Evolutionary conservation across 2,329 filamentous ascomycete genomes (phyloP).

Genomic region (Colletotrichum sojae): DNA sequence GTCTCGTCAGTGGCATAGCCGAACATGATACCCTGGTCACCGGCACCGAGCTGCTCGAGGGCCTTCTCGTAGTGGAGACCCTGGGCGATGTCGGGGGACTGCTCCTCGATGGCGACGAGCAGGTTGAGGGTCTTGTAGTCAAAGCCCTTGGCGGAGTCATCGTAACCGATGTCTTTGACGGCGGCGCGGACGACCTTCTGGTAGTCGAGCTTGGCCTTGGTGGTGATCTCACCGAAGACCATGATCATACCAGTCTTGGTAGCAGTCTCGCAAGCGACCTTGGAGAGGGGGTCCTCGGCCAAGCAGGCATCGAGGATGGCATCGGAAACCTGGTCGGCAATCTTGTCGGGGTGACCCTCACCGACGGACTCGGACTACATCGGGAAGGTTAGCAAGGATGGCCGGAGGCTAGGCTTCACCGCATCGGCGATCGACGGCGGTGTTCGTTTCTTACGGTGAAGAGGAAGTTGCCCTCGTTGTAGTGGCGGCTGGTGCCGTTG

Average conservation of each 20-base stretch:
- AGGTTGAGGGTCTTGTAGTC: conserved; percentile 99
- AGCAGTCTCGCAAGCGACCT: conserved; percentile 98
- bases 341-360: conserved; percentile 96
- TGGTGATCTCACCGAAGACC: conserved; percentile 99
- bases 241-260: conserved; percentile 99
- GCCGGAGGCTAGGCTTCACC: not conserved
- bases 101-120: conserved; percentile 98
- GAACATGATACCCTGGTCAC: conserved; percentile 99
- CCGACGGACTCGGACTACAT: conserved; percentile 87
- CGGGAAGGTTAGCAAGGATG: conserved; percentile 40
- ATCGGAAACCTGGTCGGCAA: conserved; percentile 98
- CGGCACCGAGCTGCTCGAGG: conserved; percentile 96
- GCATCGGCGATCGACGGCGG: not conserved
- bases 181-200: conserved; percentile 95
- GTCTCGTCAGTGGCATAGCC: conserved; percentile 99
- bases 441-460: conserved; percentile 75
- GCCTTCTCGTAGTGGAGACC: conserved; percentile 98
- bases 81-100: conserved; percentile 98
- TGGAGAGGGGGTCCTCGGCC: conserved; percentile 94
- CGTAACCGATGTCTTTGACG: conserved; percentile 99
- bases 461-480: conserved; percentile 81
- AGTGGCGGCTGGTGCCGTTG: conserved; percentile 61
- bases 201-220: conserved; percentile 96
- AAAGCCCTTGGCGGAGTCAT: conserved; percentile 97
- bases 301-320: conserved; percentile 99